These are phyloP conservation scores for Articulospora tetracladia DNA, from an alignment of 495 filamentous ascomycete genomes.

Conservation along the genomic window DNA sequence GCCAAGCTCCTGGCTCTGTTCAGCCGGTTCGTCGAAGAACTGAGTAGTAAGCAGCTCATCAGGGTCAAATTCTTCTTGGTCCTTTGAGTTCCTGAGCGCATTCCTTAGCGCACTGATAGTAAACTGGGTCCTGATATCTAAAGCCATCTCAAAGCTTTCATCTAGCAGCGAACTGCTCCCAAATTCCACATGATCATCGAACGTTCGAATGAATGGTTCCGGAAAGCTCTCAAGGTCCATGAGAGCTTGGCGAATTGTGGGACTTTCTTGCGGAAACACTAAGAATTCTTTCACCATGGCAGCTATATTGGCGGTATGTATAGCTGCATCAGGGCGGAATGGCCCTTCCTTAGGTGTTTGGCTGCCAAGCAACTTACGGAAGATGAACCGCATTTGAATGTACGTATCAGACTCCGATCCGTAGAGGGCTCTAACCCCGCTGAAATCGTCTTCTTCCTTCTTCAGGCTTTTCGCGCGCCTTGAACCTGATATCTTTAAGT, in stretches of 20 bases:
- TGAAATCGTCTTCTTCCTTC: constrained; percentile 22
- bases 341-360: constrained; percentile 17
- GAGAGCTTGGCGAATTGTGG: constrained; percentile 16
- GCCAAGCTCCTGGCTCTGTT: not conserved
- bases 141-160: constrained; percentile 32
- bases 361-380: constrained; percentile 25
- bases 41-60: constrained; percentile 25
- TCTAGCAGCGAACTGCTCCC: constrained; percentile 27
- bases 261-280: constrained; percentile 10
- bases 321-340: constrained; percentile 31
- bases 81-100: constrained; percentile 2
- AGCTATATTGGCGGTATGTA: constrained; percentile 41
- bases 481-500: constrained; percentile 30
- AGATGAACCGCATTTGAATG: constrained; percentile 25
- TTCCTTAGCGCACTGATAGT: constrained; percentile 26
- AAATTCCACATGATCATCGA: constrained; percentile 10
- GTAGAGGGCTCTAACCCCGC: constrained; percentile 12
- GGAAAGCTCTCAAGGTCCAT: constrained; percentile 34
- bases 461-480: constrained; percentile 25
- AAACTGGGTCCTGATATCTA: constrained; percentile 38
- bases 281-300: constrained; percentile 27
- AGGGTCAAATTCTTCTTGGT: constrained; percentile 27
- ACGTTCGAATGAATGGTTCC: constrained; percentile 24
- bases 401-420: constrained; percentile 19
- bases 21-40: constrained; percentile 23